These are phyloP conservation scores for Closterium sp. DNA, from an alignment of 139 green algal genomes.

Conservation along the genomic window DNA sequence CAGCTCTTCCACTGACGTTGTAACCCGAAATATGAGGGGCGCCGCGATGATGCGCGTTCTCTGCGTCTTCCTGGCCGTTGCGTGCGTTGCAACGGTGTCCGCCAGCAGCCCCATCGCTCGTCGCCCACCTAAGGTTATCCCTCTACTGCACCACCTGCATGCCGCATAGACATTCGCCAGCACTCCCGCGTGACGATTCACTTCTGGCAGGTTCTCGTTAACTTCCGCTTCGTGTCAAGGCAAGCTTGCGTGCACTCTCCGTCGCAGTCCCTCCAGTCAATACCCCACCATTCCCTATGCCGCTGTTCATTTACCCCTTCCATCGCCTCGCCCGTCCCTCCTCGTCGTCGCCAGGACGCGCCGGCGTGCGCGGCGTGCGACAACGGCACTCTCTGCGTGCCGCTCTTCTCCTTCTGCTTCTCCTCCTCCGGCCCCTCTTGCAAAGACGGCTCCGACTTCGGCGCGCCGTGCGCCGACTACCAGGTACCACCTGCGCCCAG, in stretches of 20 bases:
- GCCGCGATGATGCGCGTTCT: neutral
- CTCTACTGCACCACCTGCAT: neutral
- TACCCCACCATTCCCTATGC: neutral
- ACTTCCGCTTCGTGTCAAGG: too few species aligned
- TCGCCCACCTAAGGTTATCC: neutral
- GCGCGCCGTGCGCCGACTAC: neutral
- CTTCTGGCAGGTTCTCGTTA: too few species aligned
- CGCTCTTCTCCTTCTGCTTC: neutral
- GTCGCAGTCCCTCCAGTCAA: too few species aligned
- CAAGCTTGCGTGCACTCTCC: too few species aligned
- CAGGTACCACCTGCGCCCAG: neutral
- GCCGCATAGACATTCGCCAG: neutral
- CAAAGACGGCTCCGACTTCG: neutral
- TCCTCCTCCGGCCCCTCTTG: neutral
- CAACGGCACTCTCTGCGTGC: neutral
- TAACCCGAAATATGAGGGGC: neutral
- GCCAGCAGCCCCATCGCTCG: neutral
- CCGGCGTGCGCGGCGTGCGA: neutral
- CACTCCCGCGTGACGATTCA: too few species aligned
- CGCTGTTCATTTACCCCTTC: neutral
- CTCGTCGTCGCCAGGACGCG: neutral
- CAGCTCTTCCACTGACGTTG: neutral
- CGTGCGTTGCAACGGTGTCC: neutral
- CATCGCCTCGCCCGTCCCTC: neutral
- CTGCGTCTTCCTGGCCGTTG: neutral